Conservation (phyloP, 345 rosid genomes). For the Theobroma cacao region DNA sequence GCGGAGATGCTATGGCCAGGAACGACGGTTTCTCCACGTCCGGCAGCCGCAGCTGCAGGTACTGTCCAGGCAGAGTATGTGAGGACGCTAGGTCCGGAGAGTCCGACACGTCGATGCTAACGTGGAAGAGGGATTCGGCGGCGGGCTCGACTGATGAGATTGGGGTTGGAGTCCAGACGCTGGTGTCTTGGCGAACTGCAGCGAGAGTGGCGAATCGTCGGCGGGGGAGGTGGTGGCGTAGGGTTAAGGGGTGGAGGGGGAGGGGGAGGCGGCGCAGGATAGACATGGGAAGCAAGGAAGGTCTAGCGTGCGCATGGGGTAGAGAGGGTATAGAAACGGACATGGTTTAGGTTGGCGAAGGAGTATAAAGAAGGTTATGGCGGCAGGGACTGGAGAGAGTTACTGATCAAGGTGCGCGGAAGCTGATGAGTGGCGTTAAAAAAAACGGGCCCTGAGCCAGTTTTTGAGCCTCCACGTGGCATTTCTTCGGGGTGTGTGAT, state of each 20-base stretch:
- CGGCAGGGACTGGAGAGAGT: slow-evolving; percentile 21
- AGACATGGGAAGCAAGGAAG: slow-evolving; percentile 60
- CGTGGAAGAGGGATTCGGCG: slow-evolving; percentile 83
- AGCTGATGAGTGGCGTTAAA: slow-evolving; percentile 32
- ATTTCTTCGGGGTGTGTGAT: background rate
- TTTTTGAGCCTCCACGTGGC: slow-evolving; percentile 40
- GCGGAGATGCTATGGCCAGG: slow-evolving; percentile 88
- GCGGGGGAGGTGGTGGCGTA: slow-evolving; percentile 20
- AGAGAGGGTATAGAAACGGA: slow-evolving; percentile 20
- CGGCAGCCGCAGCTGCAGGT: slow-evolving; percentile 80
- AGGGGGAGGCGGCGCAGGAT: slow-evolving; percentile 55
- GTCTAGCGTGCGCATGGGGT: slow-evolving; percentile 47
- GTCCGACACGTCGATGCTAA: slow-evolving; percentile 71
- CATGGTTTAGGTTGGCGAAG: slow-evolving; percentile 32
- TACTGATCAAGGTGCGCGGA: slow-evolving; percentile 39
- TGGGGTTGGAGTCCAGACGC: slow-evolving; percentile 70
- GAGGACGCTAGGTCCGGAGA: slow-evolving; percentile 69
- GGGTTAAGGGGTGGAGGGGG: slow-evolving; percentile 26
- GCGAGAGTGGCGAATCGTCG: slow-evolving; percentile 50
- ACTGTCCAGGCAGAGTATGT: slow-evolving; percentile 74
- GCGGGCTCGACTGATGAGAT: slow-evolving; percentile 58
- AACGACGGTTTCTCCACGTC: slow-evolving; percentile 68
- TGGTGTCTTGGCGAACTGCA: slow-evolving; percentile 71
- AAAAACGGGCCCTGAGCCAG: background rate
- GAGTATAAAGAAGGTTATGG: slow-evolving; percentile 11